Conservation (phyloP, 306 rosid species). For the Vicia sativa region DNA sequence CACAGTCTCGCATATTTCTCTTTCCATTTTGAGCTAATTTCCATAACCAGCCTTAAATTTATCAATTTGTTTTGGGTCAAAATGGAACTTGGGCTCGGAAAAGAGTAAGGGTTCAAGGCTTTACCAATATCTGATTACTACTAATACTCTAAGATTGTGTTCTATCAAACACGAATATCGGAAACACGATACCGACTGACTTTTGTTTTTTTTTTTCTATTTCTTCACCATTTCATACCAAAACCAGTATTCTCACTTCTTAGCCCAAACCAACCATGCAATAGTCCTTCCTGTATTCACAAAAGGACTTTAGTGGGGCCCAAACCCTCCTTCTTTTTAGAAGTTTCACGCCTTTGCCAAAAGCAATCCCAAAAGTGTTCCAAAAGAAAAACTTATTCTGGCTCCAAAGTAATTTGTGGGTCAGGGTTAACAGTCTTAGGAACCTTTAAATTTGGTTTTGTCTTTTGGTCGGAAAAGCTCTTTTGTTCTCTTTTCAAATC, state of each 20-base stretch:
- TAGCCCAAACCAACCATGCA: background rate
- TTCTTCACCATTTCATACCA: background rate
- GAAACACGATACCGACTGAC: no score
- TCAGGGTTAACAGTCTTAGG: conserved; percentile 52
- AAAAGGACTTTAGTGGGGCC: conserved; percentile 47
- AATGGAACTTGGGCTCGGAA: no score
- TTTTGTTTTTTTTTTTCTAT: background rate
- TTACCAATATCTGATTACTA: no score
- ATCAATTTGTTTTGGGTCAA: no score
- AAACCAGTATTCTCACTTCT: background rate
- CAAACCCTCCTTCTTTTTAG: conserved; percentile 34
- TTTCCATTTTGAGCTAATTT: background rate
- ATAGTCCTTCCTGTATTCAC: conserved; percentile 6
- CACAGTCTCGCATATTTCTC: background rate
- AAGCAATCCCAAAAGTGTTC: conserved; percentile 54
- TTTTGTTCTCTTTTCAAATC: conserved; percentile 41
- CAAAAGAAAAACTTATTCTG: conserved; percentile 58
- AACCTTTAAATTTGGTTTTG: conserved; percentile 55
- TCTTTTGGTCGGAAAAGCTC: conserved; percentile 75
- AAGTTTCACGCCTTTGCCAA: conserved; percentile 63
- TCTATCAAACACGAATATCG: no score
- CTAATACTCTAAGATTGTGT: no score
- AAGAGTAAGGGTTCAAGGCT: no score
- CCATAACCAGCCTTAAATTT: no score
- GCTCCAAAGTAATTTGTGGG: conserved; percentile 62